Base-by-base conservation (phyloP, 768 basidiomycete species). In the Serendipita vermifera region DNA sequence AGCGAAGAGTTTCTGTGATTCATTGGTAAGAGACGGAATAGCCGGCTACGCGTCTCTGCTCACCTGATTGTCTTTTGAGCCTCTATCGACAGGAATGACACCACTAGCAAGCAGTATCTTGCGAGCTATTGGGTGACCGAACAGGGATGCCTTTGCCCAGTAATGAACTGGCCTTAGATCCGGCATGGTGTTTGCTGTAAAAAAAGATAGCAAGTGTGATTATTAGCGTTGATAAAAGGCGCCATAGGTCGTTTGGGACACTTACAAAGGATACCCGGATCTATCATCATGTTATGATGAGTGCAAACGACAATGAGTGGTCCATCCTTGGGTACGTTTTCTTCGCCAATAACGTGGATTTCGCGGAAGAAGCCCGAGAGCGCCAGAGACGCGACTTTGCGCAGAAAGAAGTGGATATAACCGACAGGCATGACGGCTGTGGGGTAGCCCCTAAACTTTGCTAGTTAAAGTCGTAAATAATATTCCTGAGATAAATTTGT, bases 31-130 rank as follows among this genome's bases (percentile, higher is more conserved):
- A 13, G 11, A 15, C 24, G 20, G 24, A 43, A 11, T 43, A 11
- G 14, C 20, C 24, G 41, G 14, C 11, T 22, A 11, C 9, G 24
- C 31, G 9, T 80, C 78, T 72, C 96, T 93, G 15, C 98, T 74
- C 17, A 79, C 77, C 64, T 86, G 85, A 56, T 90, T 83, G 70
- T 99, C 92, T 71, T 89, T 90, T 59, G 79, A 87, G 71, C 88
- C 92, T 59, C 96, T 80, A 68, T 96, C 93, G 33, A 98, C 94
- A 22, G 94, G 92, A 61, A 99, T 93, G 68, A 96, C 96, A n/a
- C 96, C 93, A 2, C 94, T 86, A 59, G 86, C 85, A 55, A 78
- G 78, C 6, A 98, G 75, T 58, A 98, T 77, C 60, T 80, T 82
- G 26, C 77, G 75, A 57, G 84, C 71, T 7, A 80, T 67, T 2